Conservation (phyloP, 805 yeast species). For the Barnettozyma populi region DNA sequence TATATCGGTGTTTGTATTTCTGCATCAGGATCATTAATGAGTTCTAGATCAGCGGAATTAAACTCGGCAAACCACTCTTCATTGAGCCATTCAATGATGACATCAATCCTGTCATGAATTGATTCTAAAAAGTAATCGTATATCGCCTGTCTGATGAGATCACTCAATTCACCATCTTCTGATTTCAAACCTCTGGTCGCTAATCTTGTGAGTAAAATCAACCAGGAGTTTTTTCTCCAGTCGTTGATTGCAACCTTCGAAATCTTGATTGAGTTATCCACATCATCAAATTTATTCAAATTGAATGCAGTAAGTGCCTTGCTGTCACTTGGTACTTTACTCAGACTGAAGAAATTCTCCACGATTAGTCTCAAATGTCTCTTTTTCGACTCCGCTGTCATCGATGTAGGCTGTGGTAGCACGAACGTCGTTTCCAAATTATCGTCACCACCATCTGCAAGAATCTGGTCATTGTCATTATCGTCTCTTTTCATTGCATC, state of each 20-base stretch:
- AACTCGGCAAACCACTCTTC: slow-evolving; percentile 85
- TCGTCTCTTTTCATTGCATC: slow-evolving; percentile 21
- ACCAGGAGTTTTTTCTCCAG: slow-evolving; percentile 72
- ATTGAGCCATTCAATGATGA: slow-evolving; percentile 85
- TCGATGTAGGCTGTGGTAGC: slow-evolving; percentile 52
- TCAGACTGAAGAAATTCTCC: slow-evolving; percentile 49
- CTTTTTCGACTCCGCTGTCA: slow-evolving; percentile 50
- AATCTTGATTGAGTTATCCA: slow-evolving; percentile 21
- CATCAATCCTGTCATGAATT: slow-evolving; percentile 64
- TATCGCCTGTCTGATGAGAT: slow-evolving; percentile 61
- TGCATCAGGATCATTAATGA: slow-evolving; percentile 11
- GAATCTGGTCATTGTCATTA: slow-evolving; percentile 21
- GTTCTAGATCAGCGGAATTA: slow-evolving; percentile 21
- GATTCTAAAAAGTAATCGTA: slow-evolving; percentile 69
- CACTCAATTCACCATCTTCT: slow-evolving; percentile 41
- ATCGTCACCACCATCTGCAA: slow-evolving; percentile 26
- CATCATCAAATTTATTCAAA: slow-evolving; percentile 16
- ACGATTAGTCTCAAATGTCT: slow-evolving; percentile 52
- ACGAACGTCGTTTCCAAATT: slow-evolving; percentile 40
- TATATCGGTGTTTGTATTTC: slow-evolving; percentile 45
- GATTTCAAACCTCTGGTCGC: slow-evolving; percentile 72
- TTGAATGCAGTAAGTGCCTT: slow-evolving; percentile 17
- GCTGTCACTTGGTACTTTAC: slow-evolving; percentile 28
- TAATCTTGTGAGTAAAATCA: slow-evolving; percentile 64
- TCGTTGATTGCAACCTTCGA: slow-evolving; percentile 34